Conservation (phyloP, 352 stramenopile species). For the Phytopythium aichiense region DNA sequence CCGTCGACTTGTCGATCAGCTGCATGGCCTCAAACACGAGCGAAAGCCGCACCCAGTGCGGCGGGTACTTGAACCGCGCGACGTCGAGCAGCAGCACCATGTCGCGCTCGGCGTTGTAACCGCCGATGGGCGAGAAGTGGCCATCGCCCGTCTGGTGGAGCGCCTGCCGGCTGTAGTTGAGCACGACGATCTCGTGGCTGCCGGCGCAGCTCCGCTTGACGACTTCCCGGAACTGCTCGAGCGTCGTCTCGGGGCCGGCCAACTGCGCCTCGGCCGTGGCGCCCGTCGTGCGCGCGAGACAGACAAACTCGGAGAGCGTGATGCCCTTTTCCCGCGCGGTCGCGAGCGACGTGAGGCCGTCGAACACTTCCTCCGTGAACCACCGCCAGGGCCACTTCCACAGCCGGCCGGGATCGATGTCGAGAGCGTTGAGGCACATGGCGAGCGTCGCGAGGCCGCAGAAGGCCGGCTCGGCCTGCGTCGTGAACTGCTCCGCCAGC, state of each 20-base stretch:
- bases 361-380: constrained; percentile 82
- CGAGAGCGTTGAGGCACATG: constrained; percentile 76
- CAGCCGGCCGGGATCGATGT: constrained; percentile 68
- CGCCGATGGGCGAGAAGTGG: constrained; percentile 96
- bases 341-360: constrained; percentile 71
- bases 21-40: constrained; percentile 52
- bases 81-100: constrained; percentile 96
- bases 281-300: constrained; percentile 56
- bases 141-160: constrained; percentile 95
- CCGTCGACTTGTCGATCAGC: constrained; percentile 37
- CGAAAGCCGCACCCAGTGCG: constrained; percentile 74
- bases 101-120: constrained; percentile 89
- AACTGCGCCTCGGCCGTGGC: constrained; percentile 33
- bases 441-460: constrained; percentile 85
- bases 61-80: constrained; percentile 95
- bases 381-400: constrained; percentile 81
- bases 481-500: constrained; percentile 88
- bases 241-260: constrained; percentile 39
- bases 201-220: constrained; percentile 71
- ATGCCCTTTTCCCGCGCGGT: constrained; percentile 73
- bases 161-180: constrained; percentile 90
- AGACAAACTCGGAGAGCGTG: constrained; percentile 67
- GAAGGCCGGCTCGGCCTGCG: constrained; percentile 90
- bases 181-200: constrained; percentile 85
- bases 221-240: constrained; percentile 50